Conservation (phyloP, 176 grass and related monocot species). For the Luzula sylvatica region DNA sequence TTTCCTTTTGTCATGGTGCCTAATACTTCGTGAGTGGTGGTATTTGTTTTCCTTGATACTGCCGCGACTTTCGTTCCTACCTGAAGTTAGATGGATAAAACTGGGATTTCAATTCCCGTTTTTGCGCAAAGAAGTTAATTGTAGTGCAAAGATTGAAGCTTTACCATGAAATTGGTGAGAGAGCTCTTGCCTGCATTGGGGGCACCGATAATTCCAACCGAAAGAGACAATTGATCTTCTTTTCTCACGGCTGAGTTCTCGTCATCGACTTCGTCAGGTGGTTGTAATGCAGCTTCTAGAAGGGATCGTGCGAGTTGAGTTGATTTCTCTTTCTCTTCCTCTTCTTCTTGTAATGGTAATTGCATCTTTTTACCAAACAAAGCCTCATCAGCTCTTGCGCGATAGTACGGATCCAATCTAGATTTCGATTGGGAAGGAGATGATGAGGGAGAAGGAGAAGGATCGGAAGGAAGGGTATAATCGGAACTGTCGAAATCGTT, state of each 20-base stretch:
- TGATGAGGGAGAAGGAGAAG: too few relatives aligned
- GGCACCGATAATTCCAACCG: slow-evolving; percentile 73
- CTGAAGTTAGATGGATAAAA: slow-evolving; percentile 33
- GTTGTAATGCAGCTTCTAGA: slow-evolving; percentile 66
- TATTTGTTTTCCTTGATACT: slow-evolving; percentile 96
- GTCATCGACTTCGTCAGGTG: slow-evolving; percentile 48
- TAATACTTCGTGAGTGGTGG: slow-evolving; percentile 87
- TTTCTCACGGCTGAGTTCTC: slow-evolving; percentile 51
- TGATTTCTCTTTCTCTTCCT: slow-evolving; percentile 42
- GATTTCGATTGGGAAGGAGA: slow-evolving; percentile 17
- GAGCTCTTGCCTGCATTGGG: slow-evolving; percentile 92
- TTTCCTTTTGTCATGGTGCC: slow-evolving; percentile 89
- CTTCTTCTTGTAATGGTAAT: neutral
- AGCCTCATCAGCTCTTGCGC: slow-evolving; percentile 57
- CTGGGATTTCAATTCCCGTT: neutral
- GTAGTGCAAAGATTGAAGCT: neutral
- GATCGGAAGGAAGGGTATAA: neutral
- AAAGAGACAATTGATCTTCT: slow-evolving; percentile 87
- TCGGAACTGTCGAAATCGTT: slow-evolving; percentile 3
- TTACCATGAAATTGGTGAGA: slow-evolving; percentile 78
- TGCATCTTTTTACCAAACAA: slow-evolving; percentile 40
- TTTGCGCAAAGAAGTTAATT: neutral
- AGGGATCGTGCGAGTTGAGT: slow-evolving; percentile 59
- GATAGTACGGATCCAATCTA: slow-evolving; percentile 54
- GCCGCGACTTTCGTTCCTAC: slow-evolving; percentile 89